Evolutionary conservation across 2,329 filamentous ascomycete species (phyloP), one percentile per base, ranked within the genome.

Genomic region (Parastagonospora avenae): DNA sequence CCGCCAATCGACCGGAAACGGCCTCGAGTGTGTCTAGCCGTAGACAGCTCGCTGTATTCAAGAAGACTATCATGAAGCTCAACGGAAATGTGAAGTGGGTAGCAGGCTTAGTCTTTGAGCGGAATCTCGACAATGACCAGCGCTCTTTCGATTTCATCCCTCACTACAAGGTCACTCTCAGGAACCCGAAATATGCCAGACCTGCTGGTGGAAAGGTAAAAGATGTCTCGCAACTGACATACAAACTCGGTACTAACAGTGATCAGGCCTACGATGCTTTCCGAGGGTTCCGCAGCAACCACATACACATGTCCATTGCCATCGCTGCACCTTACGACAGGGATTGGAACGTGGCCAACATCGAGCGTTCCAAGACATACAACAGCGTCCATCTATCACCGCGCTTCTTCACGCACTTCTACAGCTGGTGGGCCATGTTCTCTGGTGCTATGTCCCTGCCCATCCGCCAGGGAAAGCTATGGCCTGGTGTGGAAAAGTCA

Each of bases 1-100:
- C 69, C 6, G 70, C 83, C 86, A 46, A 78, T 81, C 40, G 84
- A 85, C 44, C 88, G 81, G 59, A 78, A 55, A 45, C 56, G 27
- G 59, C 85, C 29, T 77, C 83, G 2, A 84, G 82, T 43, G 83
- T 85, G 11, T 88, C 86, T 52, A 86, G 82, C 59, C 80, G 83
- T 65, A 90, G 86, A 62, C 84, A 88, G 31, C 86, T 88, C 2
- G 89, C 92, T n/a, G 81, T 87, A 0, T 99, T 99, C 81, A 96
- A 96, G 74, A 99, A 99, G 75, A 94, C 97, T 3, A 85, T 96
- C 44, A 97, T 99, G 93, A 99, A 99, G 75, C 81, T 99, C 10
- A 97, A 94, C 3, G 94, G 94, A 11, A 95, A 94, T 67, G 94
- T 99, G 1, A 89, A 91, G 73, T 97, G 92, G 90, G 83, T 93